Base-by-base conservation (phyloP, 2,329 filamentous ascomycete species). In the Drechslerella dactyloides region DNA sequence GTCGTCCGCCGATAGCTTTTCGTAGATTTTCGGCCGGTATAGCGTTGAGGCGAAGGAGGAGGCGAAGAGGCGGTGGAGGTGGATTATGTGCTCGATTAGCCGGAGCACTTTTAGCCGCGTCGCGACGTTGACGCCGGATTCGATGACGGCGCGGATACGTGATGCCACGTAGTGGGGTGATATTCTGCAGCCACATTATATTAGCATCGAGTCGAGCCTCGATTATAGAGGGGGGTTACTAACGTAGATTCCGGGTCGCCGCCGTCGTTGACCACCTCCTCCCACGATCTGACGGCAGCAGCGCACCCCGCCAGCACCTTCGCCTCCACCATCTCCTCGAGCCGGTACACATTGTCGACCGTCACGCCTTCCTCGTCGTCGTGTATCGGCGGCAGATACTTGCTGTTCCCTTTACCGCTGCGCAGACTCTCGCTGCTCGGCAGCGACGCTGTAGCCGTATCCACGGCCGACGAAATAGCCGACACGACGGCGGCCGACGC, bases 31-130 rank as follows among this genome's bases (percentile, higher is more conserved):
- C 35, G 61, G 59, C 15, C 60, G 48, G 27, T 54, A 73, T 1
- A 68, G 3, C 10, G 69, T 66, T 21, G 66, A 58, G 6, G 57
- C 48, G 17, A 62, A 68, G 10, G 69, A 37, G 1, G 42, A 8
- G 11, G 58, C 33, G 37, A 73, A 68, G 7, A 53, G 15, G 13
- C 63, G 56, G 46, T 73, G 63, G 69, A 73, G 66, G 35, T 68
- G 51, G 51, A 73, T 73, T 42, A 73, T 58, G 46, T 73, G 69
- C 44, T 73, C 69, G 56, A 73, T 50, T 13, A 62, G 58, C 6
- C 69, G 61, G 10, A 73, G 30, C 23, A 73, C 48, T 44, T 66
- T 66, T 21, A 73, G 55, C 0, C 69, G 56, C 5, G 42, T 63
- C 4, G 46, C 68, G 1, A 72, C 68, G n/a, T 68, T 73, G 1